Conservation (phyloP, 306 rosid species). For the Geum urbanum region DNA sequence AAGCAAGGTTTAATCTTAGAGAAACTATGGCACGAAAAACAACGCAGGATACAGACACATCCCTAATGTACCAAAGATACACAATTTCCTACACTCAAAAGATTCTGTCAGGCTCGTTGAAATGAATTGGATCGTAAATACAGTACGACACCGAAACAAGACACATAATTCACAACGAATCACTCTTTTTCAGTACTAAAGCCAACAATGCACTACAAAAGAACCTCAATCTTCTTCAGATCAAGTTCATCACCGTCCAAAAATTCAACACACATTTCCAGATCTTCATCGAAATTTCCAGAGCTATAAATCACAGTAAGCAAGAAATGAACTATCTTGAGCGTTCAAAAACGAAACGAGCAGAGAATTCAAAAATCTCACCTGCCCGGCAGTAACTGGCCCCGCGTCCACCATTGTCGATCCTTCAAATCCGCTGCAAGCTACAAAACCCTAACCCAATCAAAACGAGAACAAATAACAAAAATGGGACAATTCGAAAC, state of each 20-base stretch:
- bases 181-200: neutral
- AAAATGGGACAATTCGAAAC: slow-evolving; percentile 20
- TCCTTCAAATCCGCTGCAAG: slow-evolving; percentile 38
- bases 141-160: neutral
- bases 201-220: neutral
- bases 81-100: neutral
- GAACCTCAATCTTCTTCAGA: neutral
- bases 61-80: neutral
- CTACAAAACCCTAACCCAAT: slow-evolving; percentile 27
- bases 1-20: neutral
- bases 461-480: neutral
- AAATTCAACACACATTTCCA: slow-evolving; percentile 10
- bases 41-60: neutral
- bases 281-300: slow-evolving; percentile 19
- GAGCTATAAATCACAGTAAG: neutral
- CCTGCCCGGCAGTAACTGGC: slow-evolving; percentile 82
- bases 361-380: neutral
- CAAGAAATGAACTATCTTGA: neutral
- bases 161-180: neutral
- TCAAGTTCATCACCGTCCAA: slow-evolving; percentile 1
- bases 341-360: too few species aligned
- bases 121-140: neutral
- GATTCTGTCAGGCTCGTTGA: neutral
- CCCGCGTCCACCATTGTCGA: slow-evolving; percentile 62
- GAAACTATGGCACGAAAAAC: neutral